Evolutionary conservation across 805 yeast genomes (phyloP).

Genomic region (Pichia thaimueangensis): DNA sequence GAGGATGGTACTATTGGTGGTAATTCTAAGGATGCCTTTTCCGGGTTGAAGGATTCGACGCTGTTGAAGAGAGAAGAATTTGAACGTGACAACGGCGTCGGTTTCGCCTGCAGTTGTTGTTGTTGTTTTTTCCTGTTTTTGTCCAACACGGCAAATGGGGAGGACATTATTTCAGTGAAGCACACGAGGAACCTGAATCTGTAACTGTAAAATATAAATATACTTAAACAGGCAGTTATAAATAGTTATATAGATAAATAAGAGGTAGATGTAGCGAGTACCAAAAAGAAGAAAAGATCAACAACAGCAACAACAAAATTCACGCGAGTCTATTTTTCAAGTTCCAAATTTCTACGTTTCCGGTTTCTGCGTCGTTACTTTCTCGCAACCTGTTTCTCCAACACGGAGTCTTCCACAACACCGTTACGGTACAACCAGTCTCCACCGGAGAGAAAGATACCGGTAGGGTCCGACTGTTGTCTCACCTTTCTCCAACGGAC

Average conservation of each 20-base stretch:
- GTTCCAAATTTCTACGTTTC: too few species aligned
- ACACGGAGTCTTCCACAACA: conserved; percentile 34
- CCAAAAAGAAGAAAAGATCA: too few species aligned
- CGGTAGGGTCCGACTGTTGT: conserved; percentile 67
- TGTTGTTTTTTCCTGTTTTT: conserved; percentile 1
- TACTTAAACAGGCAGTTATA: too few species aligned
- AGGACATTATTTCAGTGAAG: too few species aligned
- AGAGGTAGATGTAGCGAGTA: too few species aligned
- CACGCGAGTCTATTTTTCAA: too few species aligned
- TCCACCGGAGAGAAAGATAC: conserved; percentile 69
- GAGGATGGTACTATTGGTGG: background rate
- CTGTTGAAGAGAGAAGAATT: conserved; percentile 2
- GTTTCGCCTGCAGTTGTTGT: background rate
- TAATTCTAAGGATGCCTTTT: background rate
- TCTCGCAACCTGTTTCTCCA: too few species aligned
- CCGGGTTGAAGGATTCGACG: background rate
- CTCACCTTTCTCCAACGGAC: conserved; percentile 56
- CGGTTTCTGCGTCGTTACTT: too few species aligned
- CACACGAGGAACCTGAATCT: too few species aligned
- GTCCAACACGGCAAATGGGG: conserved; percentile 16
- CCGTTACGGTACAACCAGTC: conserved; percentile 85
- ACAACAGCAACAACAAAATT: too few species aligned
- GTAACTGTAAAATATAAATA: too few species aligned
- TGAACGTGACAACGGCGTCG: conserved; percentile 2
- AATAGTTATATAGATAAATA: too few species aligned